Evolutionary conservation across 2,329 filamentous ascomycete species (phyloP).

Genomic region (Cladophialophora carrionii): DNA sequence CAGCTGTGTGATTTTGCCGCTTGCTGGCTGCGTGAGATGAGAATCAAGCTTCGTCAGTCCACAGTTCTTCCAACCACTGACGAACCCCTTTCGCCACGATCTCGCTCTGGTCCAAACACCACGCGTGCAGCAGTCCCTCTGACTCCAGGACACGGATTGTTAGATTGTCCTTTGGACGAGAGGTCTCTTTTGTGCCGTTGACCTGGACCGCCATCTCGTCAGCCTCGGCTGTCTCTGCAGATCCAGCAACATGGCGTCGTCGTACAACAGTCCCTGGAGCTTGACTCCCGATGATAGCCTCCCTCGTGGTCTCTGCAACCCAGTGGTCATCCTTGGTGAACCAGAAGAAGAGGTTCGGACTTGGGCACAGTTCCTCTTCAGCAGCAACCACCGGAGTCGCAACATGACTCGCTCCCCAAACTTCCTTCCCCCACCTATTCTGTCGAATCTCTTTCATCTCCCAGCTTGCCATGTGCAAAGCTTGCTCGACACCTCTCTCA

Average conservation of each 20-base stretch:
- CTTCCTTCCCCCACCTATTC: conserved; percentile 61
- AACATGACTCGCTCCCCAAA: conserved; percentile 58
- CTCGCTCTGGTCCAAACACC: conserved; percentile 57
- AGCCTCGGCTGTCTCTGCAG: conserved; percentile 22
- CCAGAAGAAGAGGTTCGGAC: conserved; percentile 58
- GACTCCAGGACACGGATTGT: conserved; percentile 59
- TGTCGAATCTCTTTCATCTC: conserved; percentile 61
- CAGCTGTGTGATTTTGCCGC: background rate
- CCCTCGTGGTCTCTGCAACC: conserved; percentile 62
- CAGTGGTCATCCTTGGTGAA: conserved; percentile 65
- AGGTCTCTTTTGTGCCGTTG: conserved; percentile 37
- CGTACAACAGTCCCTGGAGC: conserved; percentile 38
- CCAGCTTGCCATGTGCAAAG: conserved; percentile 61
- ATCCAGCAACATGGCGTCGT: background rate
- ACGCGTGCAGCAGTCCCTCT: conserved; percentile 60
- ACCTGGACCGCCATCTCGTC: conserved; percentile 28
- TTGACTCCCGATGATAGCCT: conserved; percentile 56
- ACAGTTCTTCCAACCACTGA: conserved; percentile 53
- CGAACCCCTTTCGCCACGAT: conserved; percentile 58
- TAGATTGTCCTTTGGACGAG: conserved; percentile 44
- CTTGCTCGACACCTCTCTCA: conserved; percentile 55
- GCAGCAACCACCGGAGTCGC: conserved; percentile 25
- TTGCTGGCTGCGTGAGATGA: background rate
- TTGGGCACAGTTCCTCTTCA: background rate
- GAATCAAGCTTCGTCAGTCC: conserved; percentile 17